phyloP scores from a whole-genome alignment of 768 basidiomycete genomes.

The Naganishia vishniacii region DNA sequence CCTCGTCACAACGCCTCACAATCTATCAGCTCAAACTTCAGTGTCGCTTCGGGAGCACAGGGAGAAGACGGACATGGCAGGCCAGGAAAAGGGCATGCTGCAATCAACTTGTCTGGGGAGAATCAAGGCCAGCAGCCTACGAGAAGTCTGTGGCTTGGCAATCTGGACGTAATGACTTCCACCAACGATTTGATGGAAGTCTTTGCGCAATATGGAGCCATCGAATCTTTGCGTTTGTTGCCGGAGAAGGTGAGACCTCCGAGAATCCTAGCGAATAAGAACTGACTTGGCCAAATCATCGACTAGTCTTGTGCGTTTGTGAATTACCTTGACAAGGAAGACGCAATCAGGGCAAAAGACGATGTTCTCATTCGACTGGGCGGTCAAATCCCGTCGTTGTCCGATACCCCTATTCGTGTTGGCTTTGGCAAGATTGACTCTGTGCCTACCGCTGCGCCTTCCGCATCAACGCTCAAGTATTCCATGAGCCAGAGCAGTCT shows the following conservation, averaged over 20 bases:
- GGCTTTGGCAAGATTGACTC: conserved; percentile 98
- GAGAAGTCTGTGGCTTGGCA: conserved; percentile 96
- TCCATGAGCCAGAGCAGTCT: conserved; percentile 27
- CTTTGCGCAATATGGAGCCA: conserved; percentile 93
- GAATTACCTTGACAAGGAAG: conserved; percentile 90
- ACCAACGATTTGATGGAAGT: conserved; percentile 91
- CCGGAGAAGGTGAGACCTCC: conserved; percentile 96
- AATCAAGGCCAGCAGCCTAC: conserved; percentile 60
- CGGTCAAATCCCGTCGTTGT: conserved; percentile 72
- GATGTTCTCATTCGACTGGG: conserved; percentile 93
- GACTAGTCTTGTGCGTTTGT: conserved; percentile 99
- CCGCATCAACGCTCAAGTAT: conserved; percentile 25
- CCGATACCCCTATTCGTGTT: conserved; percentile 91
- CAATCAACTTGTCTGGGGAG: conserved; percentile 2
- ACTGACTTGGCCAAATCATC: too few relatives aligned
- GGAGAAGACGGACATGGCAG: background rate
- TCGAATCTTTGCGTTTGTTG: conserved; percentile 86
- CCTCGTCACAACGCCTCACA: conserved; percentile 20
- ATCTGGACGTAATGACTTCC: conserved; percentile 87
- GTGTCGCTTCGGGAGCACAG: background rate
- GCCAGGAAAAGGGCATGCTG: background rate
- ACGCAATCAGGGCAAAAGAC: conserved; percentile 96
- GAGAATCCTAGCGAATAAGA: too few relatives aligned
- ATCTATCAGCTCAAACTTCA: conserved; percentile 12
- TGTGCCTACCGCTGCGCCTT: conserved; percentile 60